A percentile compares a stretch with the other conserved stretches of the same genome.
Conservation (phyloP, 1,284 basidiomycete genomes). For the Naganishia sp. region DNA sequence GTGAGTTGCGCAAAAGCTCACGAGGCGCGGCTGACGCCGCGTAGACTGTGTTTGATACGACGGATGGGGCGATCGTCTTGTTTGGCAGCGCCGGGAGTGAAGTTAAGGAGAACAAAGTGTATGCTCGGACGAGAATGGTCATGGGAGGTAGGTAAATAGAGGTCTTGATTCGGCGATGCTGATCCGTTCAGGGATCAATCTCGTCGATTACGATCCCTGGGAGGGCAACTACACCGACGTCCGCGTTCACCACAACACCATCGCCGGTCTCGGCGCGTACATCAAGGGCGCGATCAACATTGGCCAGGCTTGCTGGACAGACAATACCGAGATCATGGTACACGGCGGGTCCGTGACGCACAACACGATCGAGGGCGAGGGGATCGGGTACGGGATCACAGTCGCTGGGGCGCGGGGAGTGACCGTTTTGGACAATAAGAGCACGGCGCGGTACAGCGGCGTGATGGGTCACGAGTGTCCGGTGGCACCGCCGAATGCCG, state of each 20-base stretch:
- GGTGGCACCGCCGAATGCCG: conserved; percentile 49
- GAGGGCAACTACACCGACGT: conserved; percentile 51
- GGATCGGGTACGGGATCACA: conserved; percentile 54
- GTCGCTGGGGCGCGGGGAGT: conserved; percentile 51
- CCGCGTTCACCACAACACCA: conserved; percentile 49
- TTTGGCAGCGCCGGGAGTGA: conserved; percentile 51
- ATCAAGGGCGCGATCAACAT: conserved; percentile 54
- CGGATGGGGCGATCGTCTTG: conserved; percentile 54
- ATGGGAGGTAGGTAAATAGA: conserved; percentile 44
- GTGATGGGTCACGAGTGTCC: conserved; percentile 49
- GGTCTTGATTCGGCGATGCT: not conserved
- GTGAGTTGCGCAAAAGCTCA: conserved; percentile 37
- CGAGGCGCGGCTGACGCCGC: not conserved
- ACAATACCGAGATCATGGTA: conserved; percentile 52
- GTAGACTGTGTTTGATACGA: conserved; percentile 53
- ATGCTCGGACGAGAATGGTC: conserved; percentile 49
- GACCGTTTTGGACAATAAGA: conserved; percentile 47
- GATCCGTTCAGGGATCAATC: conserved; percentile 47
- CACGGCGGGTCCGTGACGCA: conserved; percentile 48
- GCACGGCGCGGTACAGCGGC: conserved; percentile 46
- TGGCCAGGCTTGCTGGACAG: conserved; percentile 53
- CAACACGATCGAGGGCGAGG: conserved; percentile 48
- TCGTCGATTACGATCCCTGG: conserved; percentile 55
- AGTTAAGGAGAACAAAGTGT: conserved; percentile 49
- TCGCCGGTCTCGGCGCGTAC: conserved; percentile 50